Evolutionary conservation across 768 basidiomycete species (phyloP), one percentile per base, ranked within the genome.

Genomic region (Hemileccinum impolitum): DNA sequence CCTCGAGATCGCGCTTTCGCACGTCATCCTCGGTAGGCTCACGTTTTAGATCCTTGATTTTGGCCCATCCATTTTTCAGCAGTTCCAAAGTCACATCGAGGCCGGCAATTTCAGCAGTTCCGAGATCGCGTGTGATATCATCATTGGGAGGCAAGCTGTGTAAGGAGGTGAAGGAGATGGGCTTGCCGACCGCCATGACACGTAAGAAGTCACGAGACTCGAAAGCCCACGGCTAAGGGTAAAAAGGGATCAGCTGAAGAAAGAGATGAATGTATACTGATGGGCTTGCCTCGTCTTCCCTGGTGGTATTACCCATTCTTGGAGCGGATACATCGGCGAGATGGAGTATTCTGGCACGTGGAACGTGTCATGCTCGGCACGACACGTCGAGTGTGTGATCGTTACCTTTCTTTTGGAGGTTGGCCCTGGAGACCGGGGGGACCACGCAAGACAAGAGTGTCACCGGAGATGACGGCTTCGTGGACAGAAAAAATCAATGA

Each of bases 151-250:
- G 79, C 36, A 96, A 72, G 35, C 85, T 84, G 67, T 96, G 91
- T 21, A 81, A 81, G 9, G 93, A 83, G 21, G 77, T 78, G 70
- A 95, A 96, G 0, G 85, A 78, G 59, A 97, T 77, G 68, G 94
- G 85, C 65, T 96, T 97, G 55, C 94, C 95, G 43, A 97, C 92
- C 11, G 84, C 75, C 39, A 94, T 71, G 19, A 83, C 73, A 37
- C 96, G 86, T 31, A 98, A 75, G 70, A 86, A 96, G 70, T 97
- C 96, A 56, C 96, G 87, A 40, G 93, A 82, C 64, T 94, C 90
- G 67, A 87, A 96, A 2, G 95, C 89, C 83, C 87, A 93, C 6
- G 85, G 82, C 90, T 95, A 55, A 15, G 26, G 14, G 3, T 1
- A 28, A 1, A 12, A 38, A 12, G 25, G 60, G 15, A 56, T 54